Evolutionary conservation across 2,329 filamentous ascomycete genomes (phyloP), one percentile per base, ranked within the genome.

Genomic region (Cercospora sojina): DNA sequence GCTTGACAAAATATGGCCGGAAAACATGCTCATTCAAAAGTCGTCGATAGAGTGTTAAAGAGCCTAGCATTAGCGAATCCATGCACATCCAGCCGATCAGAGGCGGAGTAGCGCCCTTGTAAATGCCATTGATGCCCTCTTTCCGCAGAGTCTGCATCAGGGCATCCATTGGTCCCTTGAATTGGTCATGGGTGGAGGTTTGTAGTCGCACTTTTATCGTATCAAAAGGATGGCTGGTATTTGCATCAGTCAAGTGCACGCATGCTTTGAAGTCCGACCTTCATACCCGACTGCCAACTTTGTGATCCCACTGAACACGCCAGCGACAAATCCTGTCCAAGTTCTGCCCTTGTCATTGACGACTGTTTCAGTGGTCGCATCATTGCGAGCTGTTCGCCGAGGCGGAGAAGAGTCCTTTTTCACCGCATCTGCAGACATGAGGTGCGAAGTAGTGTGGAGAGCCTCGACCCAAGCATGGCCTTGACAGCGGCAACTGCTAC

Each of bases 31-130:
- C 89, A 70, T 91, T 90, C 16, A 98, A 83, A 55, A 97, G 79
- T 57, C 91, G 90, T 41, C 94, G 91, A 82, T 98, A 98, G 59
- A 96, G 86, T 25, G 91, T 96, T 71, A 99, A 83, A 18, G 91
- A 96, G 49, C 95, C 95, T 35, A 98, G 86, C 93, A 98, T 97
- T 82, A 90, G 78, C 63, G 85, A 88, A 82, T 99, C 95, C 94
- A 98, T 98, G 75, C 96, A 92, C 91, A 98, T 97, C 95, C 95
- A 98, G 73, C 95, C 95, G 60, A 97, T 88, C 58, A 98, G 83
- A 61, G 95, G 95, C 64, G 94, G 94, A 29, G 91, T 92, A 16
- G 70, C 70, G 9, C 70, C 70, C 93, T 82, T 99, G 85, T 98
- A 99, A 49, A 99, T 83, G 3, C 92, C 95, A 59, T 85, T 81